phyloP scores from a whole-genome alignment of 2,329 filamentous ascomycete species.

The Colletotrichum chrysophilum region DNA sequence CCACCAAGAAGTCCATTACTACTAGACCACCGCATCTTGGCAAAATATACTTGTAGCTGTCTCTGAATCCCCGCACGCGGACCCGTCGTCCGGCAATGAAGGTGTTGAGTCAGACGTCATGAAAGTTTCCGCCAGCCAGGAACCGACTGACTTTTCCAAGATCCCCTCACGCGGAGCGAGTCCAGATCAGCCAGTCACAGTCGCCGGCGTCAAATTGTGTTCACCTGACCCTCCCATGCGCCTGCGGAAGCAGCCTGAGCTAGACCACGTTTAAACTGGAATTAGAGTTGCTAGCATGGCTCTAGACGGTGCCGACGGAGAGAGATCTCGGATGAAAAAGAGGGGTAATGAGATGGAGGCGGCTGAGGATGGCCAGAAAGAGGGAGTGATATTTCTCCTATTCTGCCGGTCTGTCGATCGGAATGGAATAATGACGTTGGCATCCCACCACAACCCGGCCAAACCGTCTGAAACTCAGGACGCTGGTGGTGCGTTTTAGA shows the following conservation, averaged over 20 bases:
- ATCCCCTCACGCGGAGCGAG: neutral
- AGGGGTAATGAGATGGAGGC: neutral
- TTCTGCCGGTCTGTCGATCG: neutral
- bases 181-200: neutral
- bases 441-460: neutral
- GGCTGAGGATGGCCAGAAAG: neutral
- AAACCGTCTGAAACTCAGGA: neutral
- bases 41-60: neutral
- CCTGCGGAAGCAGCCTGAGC: neutral
- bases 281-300: neutral
- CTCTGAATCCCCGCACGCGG: neutral
- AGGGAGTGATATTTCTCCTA: neutral
- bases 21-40: neutral
- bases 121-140: neutral
- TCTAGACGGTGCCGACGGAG: neutral
- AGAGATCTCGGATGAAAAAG: neutral
- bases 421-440: neutral
- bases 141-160: neutral
- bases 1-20: neutral
- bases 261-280: neutral
- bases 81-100: neutral
- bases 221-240: neutral
- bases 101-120: neutral
- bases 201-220: neutral
- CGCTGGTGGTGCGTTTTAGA: neutral